Evolutionary conservation across 2,329 filamentous ascomycete species (phyloP), one percentile per base, ranked within the genome.

Genomic region (Exophiala spinifera): DNA sequence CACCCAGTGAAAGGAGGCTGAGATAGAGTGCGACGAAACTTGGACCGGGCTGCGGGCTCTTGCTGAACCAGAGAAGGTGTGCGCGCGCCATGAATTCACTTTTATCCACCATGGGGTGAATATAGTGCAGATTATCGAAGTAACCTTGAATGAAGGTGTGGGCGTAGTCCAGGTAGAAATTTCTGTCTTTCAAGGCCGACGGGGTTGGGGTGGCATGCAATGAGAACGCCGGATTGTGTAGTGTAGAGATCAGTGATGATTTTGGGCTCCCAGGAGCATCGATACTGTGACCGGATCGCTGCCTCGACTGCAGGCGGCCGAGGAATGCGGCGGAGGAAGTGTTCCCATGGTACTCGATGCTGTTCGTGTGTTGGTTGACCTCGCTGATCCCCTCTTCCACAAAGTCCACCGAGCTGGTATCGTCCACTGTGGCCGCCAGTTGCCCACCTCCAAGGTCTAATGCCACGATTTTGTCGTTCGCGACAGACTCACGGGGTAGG

Each of bases 21-120:
- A 76, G 71, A 49, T 78, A 79, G 1, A 78, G 60, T 0, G 75
- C 74, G 3, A 75, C 65, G 49, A 78, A 79, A 46, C 74, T 77
- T 10, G 65, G 65, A 20, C 67, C 62, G 2, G 66, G 66, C 4
- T 63, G 63, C 7, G 61, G 59, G 14, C 55, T 57, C 21, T 63
- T 61, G n/a, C 68, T 67, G 11, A 73, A 68, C 75, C 74, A 76
- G 1, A 76, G 62, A 13, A 70, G 62, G 52, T 77, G 72, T 47
- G 74, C 75, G 10, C 70, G 68, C 20, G 68, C 53, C 5, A 75
- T 60, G 33, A 78, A 78, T 23, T 67, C 64, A 10, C 70, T 66
- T 61, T 76, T 76, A 52, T 77, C 74, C 15, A 78, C 68, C 4
- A 78, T 70, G 0, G 76, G 76, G 37, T 78, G 74, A 14, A 78